A percentile compares a stretch with the other conserved stretches of the same genome.
Conservation (phyloP, 2,329 filamentous ascomycete genomes). For the Sclerotinia glacialis region DNA sequence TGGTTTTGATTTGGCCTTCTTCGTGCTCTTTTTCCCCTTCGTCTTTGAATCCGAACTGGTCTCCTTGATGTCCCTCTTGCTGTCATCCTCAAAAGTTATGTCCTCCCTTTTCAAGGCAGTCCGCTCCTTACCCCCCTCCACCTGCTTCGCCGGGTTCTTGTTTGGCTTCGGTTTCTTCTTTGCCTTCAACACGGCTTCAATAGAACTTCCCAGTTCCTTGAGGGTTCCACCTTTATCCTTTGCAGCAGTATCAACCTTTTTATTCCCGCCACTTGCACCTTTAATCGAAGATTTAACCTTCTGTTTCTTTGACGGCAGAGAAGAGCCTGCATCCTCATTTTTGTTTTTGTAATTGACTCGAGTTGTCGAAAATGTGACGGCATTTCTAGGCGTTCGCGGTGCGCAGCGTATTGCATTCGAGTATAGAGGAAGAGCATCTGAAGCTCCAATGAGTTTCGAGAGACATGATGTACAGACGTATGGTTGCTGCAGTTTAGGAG, state of each 20-base stretch:
- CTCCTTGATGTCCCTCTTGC: not conserved
- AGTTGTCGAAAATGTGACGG: conserved; percentile 23
- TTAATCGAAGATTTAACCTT: not conserved
- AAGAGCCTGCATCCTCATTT: not conserved
- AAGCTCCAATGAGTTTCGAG: conserved; percentile 22
- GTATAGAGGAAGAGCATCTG: conserved; percentile 8
- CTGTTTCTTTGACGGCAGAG: not conserved
- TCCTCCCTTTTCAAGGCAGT: not conserved
- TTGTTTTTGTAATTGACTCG: not conserved
- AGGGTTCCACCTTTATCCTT: not conserved
- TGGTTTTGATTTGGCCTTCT: not conserved
- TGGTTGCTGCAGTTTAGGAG: conserved; percentile 25
- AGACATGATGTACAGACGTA: conserved; percentile 34
- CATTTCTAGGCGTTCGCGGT: conserved; percentile 9
- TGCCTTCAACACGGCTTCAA: not conserved
- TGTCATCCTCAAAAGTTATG: not conserved
- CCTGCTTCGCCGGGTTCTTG: not conserved
- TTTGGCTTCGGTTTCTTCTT: not conserved
- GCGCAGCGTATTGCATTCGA: conserved; percentile 15
- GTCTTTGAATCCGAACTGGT: not conserved
- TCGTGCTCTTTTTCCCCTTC: not conserved
- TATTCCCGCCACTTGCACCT: not conserved
- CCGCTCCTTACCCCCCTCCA: not conserved
- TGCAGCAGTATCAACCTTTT: not conserved
- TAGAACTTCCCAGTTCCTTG: not conserved